Base-by-base conservation (phyloP, 176 grass and related monocot species). In the Tillandsia fasciculata region DNA sequence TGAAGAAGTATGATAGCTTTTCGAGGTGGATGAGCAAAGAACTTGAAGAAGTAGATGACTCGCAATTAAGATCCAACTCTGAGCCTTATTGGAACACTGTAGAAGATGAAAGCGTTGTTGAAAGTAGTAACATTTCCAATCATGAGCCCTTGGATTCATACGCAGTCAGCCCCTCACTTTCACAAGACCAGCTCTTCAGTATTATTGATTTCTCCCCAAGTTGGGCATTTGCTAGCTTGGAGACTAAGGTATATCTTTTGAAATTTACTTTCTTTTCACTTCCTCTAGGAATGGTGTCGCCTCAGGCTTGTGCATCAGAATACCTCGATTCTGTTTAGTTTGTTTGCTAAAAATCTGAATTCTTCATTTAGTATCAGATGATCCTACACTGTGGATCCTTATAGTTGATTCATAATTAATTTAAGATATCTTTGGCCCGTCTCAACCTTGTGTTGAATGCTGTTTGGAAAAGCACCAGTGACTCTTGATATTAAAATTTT, bases 1-100 rank as follows among this genome's bases (percentile, higher is more conserved):
- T 97, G 70, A 97, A 97, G 56, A 97, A 97, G 76, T 91, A 92
- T 1, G 93, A 97, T 61, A 97, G 93, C 84, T 97, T 97, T 77
- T 92, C 86, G 12, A 91, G 82, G 65, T 97, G 93, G 93, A 92
- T 97, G 93, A 92, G 73, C 77, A 83, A 67, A 72, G 94, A 97
- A 76, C 89, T 97, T 83, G 65, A 77, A 50, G 88, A 91, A 77
- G 85, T 91, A 70, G 84, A 76, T 79, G 89, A 97, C 72, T 82
- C 91, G 69, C 75, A 89, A 72, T 82, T 83, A 59, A 92, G 90
- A 67, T 81, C 89, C 77, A 90, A 65, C 81, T 97, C 94, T 70
- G 89, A 86, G 63, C 66, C 74, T 61, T 90, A 90, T 82, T 92
- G 94, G 93, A 85, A 76, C 54, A 76, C 64, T 71, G 73, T 79